Conservation (phyloP, 1,284 basidiomycete genomes). For the Vanrija pseudolonga region DNA sequence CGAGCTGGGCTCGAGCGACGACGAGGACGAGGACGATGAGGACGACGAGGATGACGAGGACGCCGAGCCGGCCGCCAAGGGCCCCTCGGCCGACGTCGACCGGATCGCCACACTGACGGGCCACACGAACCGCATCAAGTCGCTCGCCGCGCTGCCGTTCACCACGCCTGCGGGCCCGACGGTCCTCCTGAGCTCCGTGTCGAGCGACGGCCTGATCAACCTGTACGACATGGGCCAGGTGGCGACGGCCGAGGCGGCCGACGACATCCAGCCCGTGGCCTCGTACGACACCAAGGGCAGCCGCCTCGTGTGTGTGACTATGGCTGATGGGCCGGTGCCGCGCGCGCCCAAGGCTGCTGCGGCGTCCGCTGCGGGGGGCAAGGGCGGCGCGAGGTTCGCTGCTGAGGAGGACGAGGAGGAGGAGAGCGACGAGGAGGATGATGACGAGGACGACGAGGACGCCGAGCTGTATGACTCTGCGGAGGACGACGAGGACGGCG, state of each 20-base stretch:
- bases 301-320: slow-evolving; percentile 70
- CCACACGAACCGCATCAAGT: slow-evolving; percentile 47
- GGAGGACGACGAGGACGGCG: slow-evolving; percentile 17
- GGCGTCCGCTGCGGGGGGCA: slow-evolving; percentile 47
- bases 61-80: slow-evolving; percentile 18
- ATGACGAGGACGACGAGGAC: slow-evolving; percentile 22
- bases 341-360: slow-evolving; percentile 18
- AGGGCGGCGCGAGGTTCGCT: slow-evolving; percentile 25
- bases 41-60: slow-evolving; percentile 26
- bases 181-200: slow-evolving; percentile 66
- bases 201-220: slow-evolving; percentile 78
- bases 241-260: slow-evolving; percentile 37
- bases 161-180: slow-evolving; percentile 48
- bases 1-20: slow-evolving; percentile 21
- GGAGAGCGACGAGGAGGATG: slow-evolving; percentile 28
- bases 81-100: slow-evolving; percentile 29
- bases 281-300: slow-evolving; percentile 79
- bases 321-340: slow-evolving; percentile 58
- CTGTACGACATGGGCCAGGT: slow-evolving; percentile 64
- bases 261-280: slow-evolving; percentile 53
- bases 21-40: slow-evolving; percentile 22
- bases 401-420: slow-evolving; percentile 24
- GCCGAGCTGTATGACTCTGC: slow-evolving; percentile 23
- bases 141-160: slow-evolving; percentile 39
- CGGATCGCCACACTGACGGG: slow-evolving; percentile 39